Evolutionary conservation across 2,329 filamentous ascomycete genomes (phyloP), one percentile per base, ranked within the genome.

Genomic region (Monosporascus sp.): DNA sequence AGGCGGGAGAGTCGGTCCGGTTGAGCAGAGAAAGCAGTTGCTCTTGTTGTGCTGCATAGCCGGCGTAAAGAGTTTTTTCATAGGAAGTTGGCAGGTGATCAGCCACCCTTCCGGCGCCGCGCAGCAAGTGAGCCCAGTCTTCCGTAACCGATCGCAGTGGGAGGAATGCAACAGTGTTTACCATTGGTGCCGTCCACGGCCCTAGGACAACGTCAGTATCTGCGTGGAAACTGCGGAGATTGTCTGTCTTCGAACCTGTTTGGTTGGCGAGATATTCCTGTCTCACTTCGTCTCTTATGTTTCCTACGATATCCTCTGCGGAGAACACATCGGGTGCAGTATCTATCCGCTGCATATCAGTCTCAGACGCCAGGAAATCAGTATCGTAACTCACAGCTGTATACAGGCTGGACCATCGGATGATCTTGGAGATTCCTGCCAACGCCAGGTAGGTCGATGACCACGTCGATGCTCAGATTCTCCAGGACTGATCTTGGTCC

Each of bases 351-450:
- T 2, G 38, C 53, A 44, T 52, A 41, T 47, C 22, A 31, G 48
- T 5, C 9, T 38, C 7, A 31, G 43, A 14, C 50, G 48, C 45
- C n/a, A n/a, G 27, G 22, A n/a, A 22, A 37, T 20, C 14, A 31
- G 7, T 43, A 18, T 8, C 7, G 25, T 3, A 17, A 52, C 60
- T 58, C 38, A 65, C 62, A 65, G 44, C 55, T 44, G 44, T 64
- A 63, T 2, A 59, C 60, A 7, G 65, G 61, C 51, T 60, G 63
- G 31, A 63, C 51, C 57, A 67, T 68, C 18, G 62, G 55, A 49
- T 68, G 64, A 48, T 68, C 66, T 50, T 70, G 66, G 25, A 66
- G 55, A 46, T 69, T 67, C 31, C 63, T 65, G 18, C 66, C 65
- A 25, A 68, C 67, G 18, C 65, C 66, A 3, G 65, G 67, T 9